phyloP scores from a whole-genome alignment of 2,329 filamentous ascomycete species.

The Fusarium austroafricanum region DNA sequence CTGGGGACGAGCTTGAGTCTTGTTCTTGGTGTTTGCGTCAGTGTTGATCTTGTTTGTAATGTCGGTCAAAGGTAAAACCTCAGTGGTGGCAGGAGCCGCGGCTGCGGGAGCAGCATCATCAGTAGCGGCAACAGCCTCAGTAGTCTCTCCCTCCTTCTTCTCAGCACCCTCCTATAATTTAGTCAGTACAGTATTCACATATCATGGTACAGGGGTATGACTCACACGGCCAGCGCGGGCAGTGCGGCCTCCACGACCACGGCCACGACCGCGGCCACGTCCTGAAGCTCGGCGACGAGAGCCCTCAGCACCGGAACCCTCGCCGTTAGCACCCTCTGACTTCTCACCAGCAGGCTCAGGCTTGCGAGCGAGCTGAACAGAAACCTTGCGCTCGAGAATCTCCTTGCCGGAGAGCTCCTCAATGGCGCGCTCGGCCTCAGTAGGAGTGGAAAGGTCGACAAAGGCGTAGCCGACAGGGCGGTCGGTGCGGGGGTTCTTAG shows the following conservation, averaged over 20 bases:
- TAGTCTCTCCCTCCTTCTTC: constrained; percentile 60
- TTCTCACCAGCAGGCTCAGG: constrained; percentile 87
- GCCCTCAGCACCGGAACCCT: constrained; percentile 77
- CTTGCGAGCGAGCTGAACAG: constrained; percentile 97
- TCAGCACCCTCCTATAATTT: constrained; percentile 50
- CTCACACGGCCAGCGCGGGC: constrained; percentile 67
- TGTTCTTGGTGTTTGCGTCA: constrained; percentile 70
- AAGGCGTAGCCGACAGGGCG: constrained; percentile 99
- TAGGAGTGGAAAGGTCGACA: constrained; percentile 94
- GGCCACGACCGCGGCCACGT: constrained; percentile 75
- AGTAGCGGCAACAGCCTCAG: constrained; percentile 56
- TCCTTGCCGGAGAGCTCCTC: constrained; percentile 95
- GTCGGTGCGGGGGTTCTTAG: constrained; percentile 98
- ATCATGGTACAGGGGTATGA: constrained; percentile 20
- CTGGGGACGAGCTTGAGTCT: constrained; percentile 64
- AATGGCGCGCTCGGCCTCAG: constrained; percentile 95
- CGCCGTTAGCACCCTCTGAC: constrained; percentile 78
- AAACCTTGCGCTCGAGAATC: constrained; percentile 98
- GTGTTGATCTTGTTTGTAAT: constrained; percentile 69
- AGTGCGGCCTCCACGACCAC: constrained; percentile 74
- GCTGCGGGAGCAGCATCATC: constrained; percentile 58
- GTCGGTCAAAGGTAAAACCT: constrained; percentile 70
- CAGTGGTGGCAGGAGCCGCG: constrained; percentile 61
- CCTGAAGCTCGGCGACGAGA: constrained; percentile 71
- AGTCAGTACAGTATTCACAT: constrained; percentile 16